Evolutionary conservation across 192 early-diverging fungal genomes (phyloP), one percentile per base, ranked within the genome.

Genomic region (Coemansia sp.): DNA sequence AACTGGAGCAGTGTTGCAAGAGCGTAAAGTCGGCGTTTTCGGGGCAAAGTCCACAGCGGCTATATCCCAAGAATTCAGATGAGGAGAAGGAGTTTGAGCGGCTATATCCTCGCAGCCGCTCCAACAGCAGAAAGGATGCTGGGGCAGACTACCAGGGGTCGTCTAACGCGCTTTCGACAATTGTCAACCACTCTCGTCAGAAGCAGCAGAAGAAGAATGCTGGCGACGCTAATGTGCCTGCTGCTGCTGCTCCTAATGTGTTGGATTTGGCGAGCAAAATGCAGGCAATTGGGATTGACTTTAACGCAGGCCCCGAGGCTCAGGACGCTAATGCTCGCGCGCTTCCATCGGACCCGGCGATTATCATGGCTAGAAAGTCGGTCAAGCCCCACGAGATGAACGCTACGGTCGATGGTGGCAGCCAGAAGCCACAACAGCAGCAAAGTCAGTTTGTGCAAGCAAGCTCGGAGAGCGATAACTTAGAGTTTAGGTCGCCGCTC

Each of bases 21-120:
- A 70, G 71, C 24, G 53, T 67, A n/a, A 66, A 64, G 32, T 69
- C 76, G 13, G 70, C 67, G 32, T 49, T 59, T 29, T 35, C 63
- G 35, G 74, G 70, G 0, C 66, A 72, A 37, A 63, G 79, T 24
- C 70, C 74, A 12, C 74, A 64, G 63, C 64, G 61, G 29, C 74
- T 82, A 1, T 82, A 75, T 20, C 79, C 79, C 16, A 69, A 68
- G 61, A 70, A 73, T 30, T 40, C 60, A 12, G 70, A 82, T 22
- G 79, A 82, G 59, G 70, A 76, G 58, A 60, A 56, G 41, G 74
- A 76, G 47, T 82, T 82, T 40, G 61, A 56, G 70, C 74, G 67
- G 18, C 55, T 72, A 67, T 73, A 82, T 59, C 79, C 79, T 13
- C 74, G 79, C 29, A 82, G 79, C 47, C 73, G 74, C 41, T 82